Evolutionary conservation across 768 basidiomycete species (phyloP).

Genomic region (Coprinopsis sp.): DNA sequence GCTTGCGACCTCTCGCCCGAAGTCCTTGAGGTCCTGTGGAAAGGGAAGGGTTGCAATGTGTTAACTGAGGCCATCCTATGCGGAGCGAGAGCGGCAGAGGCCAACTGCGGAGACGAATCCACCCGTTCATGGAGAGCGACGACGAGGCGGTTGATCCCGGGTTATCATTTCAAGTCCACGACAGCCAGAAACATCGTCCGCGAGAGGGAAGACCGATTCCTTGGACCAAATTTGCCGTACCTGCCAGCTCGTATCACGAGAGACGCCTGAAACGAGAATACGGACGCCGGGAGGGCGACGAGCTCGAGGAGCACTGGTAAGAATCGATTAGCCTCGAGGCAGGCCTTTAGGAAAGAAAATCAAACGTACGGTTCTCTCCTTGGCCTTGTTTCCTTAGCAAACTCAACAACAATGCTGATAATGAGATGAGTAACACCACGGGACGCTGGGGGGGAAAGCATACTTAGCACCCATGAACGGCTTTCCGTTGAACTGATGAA

Average conservation of each 20-base stretch:
- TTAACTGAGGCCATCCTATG: slow-evolving; percentile 38
- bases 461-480: slow-evolving; percentile 86
- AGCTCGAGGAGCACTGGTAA: slow-evolving; percentile 50
- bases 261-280: slow-evolving; percentile 82
- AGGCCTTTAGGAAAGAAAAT: not conserved
- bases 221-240: slow-evolving; percentile 52
- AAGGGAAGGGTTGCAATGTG: slow-evolving; percentile 35
- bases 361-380: slow-evolving; percentile 70
- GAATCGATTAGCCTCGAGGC: slow-evolving; percentile 11
- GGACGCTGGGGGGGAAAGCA: slow-evolving; percentile 12
- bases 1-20: slow-evolving; percentile 88
- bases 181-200: not conserved
- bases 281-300: slow-evolving; percentile 79
- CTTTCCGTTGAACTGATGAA: slow-evolving; percentile 83
- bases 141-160: slow-evolving; percentile 1
- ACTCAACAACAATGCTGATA: slow-evolving; percentile 87
- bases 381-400: slow-evolving; percentile 88
- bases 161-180: not conserved
- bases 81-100: slow-evolving; percentile 16
- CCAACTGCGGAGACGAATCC: slow-evolving; percentile 1
- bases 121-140: not conserved
- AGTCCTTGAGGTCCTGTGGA: slow-evolving; percentile 96
- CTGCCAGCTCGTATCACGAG: slow-evolving; percentile 98
- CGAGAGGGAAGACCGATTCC: slow-evolving; percentile 2
- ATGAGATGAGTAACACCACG: not conserved